Conservation (phyloP, 1,284 basidiomycete genomes). For the Sanghuangporus baumii region DNA sequence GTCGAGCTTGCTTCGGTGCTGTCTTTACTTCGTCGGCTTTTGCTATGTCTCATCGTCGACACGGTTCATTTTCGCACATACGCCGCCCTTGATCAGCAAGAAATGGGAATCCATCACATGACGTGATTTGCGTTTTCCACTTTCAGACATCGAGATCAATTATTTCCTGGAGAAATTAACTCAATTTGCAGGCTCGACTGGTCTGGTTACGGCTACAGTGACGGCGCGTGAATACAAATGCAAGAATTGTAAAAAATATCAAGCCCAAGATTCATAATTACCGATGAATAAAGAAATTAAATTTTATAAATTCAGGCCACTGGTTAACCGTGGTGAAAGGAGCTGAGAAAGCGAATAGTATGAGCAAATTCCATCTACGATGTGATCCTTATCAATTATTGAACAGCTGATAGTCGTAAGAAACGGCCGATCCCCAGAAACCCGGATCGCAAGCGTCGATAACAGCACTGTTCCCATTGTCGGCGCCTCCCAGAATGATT, state of each 20-base stretch:
- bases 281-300: background rate
- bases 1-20: background rate
- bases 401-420: constrained; percentile 66
- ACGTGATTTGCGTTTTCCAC: background rate
- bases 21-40: constrained; percentile 1
- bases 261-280: background rate
- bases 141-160: background rate
- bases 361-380: background rate
- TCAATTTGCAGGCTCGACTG: background rate
- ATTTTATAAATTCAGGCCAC: background rate
- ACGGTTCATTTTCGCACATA: background rate
- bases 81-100: background rate
- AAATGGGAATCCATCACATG: background rate
- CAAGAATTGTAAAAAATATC: background rate
- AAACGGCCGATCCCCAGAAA: constrained; percentile 61
- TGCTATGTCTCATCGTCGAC: constrained; percentile 5
- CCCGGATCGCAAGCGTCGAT: constrained; percentile 53
- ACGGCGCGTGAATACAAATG: background rate
- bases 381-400: background rate
- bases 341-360: background rate
- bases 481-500: constrained; percentile 45
- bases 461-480: constrained; percentile 34
- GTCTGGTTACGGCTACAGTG: background rate
- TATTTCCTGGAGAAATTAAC: background rate
- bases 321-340: background rate